Conservation (phyloP, 495 filamentous ascomycete genomes). For the Astrothelium subdiscretum region DNA sequence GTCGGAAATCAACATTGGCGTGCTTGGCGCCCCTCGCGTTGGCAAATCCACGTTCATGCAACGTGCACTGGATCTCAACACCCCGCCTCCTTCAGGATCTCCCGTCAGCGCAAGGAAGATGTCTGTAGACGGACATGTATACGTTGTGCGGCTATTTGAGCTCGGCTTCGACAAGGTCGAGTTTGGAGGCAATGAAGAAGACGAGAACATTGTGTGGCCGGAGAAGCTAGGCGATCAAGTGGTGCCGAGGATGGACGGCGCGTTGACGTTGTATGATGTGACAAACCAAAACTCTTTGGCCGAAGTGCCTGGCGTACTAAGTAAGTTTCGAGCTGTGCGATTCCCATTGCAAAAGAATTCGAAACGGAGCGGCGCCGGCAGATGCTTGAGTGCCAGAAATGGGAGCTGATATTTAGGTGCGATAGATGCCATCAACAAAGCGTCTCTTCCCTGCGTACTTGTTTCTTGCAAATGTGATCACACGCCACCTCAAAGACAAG, state of each 20-base stretch:
- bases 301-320: slow-evolving; percentile 54
- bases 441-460: slow-evolving; percentile 15
- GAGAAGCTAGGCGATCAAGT: slow-evolving; percentile 51
- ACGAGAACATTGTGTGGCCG: slow-evolving; percentile 64
- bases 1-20: slow-evolving; percentile 69
- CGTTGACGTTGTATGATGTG: slow-evolving; percentile 75
- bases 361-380: not conserved
- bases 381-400: not conserved
- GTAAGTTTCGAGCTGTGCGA: slow-evolving; percentile 41
- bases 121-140: slow-evolving; percentile 61
- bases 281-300: slow-evolving; percentile 59
- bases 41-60: slow-evolving; percentile 90
- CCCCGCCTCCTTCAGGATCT: slow-evolving; percentile 31
- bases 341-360: not conserved
- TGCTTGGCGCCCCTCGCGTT: slow-evolving; percentile 67
- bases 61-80: slow-evolving; percentile 58
- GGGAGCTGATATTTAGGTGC: not conserved
- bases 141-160: slow-evolving; percentile 74
- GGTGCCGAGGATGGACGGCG: slow-evolving; percentile 68
- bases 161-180: slow-evolving; percentile 55
- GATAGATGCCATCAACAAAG: slow-evolving; percentile 15
- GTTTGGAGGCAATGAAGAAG: slow-evolving; percentile 43
- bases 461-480: slow-evolving; percentile 17
- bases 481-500: slow-evolving; percentile 19
- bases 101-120: slow-evolving; percentile 52